Evolutionary conservation across 805 yeast genomes (phyloP), one percentile per base, ranked within the genome.

Genomic region (Wickerhamiella vanderwaltii): DNA sequence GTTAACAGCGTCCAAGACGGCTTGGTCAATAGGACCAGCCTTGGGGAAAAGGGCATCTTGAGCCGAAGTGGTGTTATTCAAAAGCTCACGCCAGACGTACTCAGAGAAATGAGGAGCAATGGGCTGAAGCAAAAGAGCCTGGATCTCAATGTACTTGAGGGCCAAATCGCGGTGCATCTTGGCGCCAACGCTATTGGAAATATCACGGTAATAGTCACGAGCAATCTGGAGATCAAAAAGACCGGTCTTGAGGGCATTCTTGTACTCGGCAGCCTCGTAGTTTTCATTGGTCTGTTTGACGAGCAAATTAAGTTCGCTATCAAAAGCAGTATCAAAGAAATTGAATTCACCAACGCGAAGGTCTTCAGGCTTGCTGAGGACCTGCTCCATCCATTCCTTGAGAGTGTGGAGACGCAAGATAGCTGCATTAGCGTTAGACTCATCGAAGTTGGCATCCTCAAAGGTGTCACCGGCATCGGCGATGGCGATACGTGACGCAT

Each of bases 401-500:
- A 88, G 71, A 43, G 84, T 88, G 62, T 73, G 81, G 60, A 91
- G 72, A 67, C 98, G 82, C 61, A 91, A 73, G 60, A 91, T 87
- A 19, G 97, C 96, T 35, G 98, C 95, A 57, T 91, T 91, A 43
- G 98, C 98, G 57, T 79, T 87, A 46, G 85, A 67, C 66, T 91
- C 98, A 57, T 91, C 98, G 58, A 91, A 83, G 69, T 91, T 91
- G 41, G 98, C 98, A 63, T 91, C 98, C 66, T 91, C 98, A 51
- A 86, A 76, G 32, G 91, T 70, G 61, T 91, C 98, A 69, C 98
- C 98, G 40, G 96, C 95, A 68, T 91, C 98, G 35, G 97, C 98
- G 50, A 91, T 68, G 4, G 98, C 96, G 61, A 91, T 83, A 71
- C 98, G 81, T 9, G 95, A 69, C 31, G 97, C 96, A 63, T 91